phyloP scores from a whole-genome alignment of 257 asterid genomes.

The Parsonsia alboflavescens region DNA sequence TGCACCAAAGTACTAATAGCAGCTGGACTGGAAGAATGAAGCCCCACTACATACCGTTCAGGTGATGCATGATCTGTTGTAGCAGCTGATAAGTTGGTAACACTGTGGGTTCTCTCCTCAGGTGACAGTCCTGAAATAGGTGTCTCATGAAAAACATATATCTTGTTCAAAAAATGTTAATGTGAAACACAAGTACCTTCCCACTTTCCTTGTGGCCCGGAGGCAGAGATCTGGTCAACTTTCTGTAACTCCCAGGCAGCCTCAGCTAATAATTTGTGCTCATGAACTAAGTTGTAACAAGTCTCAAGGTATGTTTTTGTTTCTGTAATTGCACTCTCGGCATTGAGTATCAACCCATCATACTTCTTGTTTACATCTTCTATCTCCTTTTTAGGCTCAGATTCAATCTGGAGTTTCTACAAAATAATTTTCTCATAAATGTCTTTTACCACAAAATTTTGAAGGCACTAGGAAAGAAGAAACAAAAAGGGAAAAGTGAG shows the following conservation, averaged over 20 bases:
- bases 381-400: slow-evolving; percentile 38
- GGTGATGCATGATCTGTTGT: slow-evolving; percentile 6
- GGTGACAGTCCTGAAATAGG: slow-evolving; percentile 5
- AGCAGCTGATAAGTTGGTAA: slow-evolving; percentile 10
- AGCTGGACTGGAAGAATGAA: background rate
- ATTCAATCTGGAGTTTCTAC: slow-evolving; percentile 36
- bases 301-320: slow-evolving; percentile 18
- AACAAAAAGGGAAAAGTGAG: background rate
- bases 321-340: slow-evolving; percentile 17
- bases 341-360: slow-evolving; percentile 22
- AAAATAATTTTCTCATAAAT: slow-evolving; percentile 11
- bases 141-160: slow-evolving; percentile 14
- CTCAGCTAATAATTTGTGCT: slow-evolving; percentile 39
- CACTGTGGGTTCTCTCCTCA: background rate
- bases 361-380: slow-evolving; percentile 29
- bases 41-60: background rate
- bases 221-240: background rate
- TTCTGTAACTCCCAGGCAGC: slow-evolving; percentile 19
- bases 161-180: background rate
- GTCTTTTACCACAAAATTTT: slow-evolving; percentile 1
- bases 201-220: slow-evolving; percentile 25
- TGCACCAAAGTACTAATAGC: slow-evolving; percentile 6
- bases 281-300: slow-evolving; percentile 9
- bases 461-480: slow-evolving; percentile 5
- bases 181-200: slow-evolving; percentile 18